These are phyloP conservation scores for Diutina sp. DNA, from an alignment of 1,139 yeast genomes.

Conservation along the genomic window DNA sequence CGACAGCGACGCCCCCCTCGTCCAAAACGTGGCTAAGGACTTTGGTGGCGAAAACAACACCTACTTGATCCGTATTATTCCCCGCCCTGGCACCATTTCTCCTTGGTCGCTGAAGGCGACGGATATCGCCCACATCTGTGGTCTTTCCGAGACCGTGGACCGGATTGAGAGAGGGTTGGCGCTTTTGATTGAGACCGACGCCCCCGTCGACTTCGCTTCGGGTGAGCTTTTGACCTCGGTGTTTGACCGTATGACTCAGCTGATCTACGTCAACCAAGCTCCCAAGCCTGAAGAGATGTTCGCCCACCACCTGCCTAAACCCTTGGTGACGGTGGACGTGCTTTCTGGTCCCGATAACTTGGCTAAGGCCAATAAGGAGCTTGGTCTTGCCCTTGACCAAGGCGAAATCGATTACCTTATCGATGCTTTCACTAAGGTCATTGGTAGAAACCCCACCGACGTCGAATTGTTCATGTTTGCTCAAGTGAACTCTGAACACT, in stretches of 20 bases:
- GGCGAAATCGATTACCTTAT: slow-evolving; percentile 87
- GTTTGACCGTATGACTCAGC: slow-evolving; percentile 94
- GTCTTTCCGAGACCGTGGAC: slow-evolving; percentile 54
- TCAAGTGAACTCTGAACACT: slow-evolving; percentile 97
- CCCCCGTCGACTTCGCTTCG: slow-evolving; percentile 44
- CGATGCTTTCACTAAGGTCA: slow-evolving; percentile 57
- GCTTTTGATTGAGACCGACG: slow-evolving; percentile 45
- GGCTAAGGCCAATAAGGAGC: slow-evolving; percentile 60
- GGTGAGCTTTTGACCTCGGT: slow-evolving; percentile 48
- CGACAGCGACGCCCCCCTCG: slow-evolving; percentile 22
- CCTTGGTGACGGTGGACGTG: slow-evolving; percentile 66
- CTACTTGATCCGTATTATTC: slow-evolving; percentile 63
- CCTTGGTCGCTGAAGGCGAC: slow-evolving; percentile 99
- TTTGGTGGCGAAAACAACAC: slow-evolving; percentile 29
- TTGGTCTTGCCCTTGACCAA: slow-evolving; percentile 85
- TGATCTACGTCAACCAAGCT: slow-evolving; percentile 38
- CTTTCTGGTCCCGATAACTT: slow-evolving; percentile 50
- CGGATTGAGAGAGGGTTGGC: slow-evolving; percentile 89
- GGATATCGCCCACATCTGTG: slow-evolving; percentile 83
- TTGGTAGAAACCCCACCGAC: slow-evolving; percentile 92
- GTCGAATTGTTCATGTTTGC: slow-evolving; percentile 99
- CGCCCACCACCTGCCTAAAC: slow-evolving; percentile 70
- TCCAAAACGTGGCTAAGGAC: slow-evolving; percentile 11
- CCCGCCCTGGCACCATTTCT: slow-evolving; percentile 92
- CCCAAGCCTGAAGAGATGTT: slow-evolving; percentile 66